Base-by-base conservation (phyloP, 371 early-diverging fungal genomes). In the Apophysomyces ossiformis region DNA sequence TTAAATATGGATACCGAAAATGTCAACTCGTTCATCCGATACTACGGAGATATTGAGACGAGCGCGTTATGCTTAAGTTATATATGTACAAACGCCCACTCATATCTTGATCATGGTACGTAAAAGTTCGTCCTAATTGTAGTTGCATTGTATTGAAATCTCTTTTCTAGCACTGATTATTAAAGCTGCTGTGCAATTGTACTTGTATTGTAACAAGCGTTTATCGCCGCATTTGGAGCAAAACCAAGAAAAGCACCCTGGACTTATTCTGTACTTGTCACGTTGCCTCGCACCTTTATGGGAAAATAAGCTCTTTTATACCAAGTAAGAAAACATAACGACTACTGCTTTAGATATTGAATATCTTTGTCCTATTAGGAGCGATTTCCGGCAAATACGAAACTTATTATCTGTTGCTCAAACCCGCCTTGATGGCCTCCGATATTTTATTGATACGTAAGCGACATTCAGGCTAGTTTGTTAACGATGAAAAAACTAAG, bases 21-120 rank as follows among this genome's bases (percentile, higher is more conserved):
- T n/a, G 71, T 89, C 16, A 63, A 65, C 13, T 68, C 76, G 6
- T 92, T 93, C 68, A 77, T 92, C 47, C 77, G 71, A 3, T 70
- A 75, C 21, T 93, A 87, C 61, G 91, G 89, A 0, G 60, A 70
- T n/a, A 77, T 74, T 16, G 88, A 91, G 69, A 73, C 89, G 4
- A 91, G 92, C 65, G 88, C 92, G 57, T 91, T 94, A 91, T 90
- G 89, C 70, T 71, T 92, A 1, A 82, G 84, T 0, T 80, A 93
- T 57, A 71, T 89, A 38, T 90, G 89, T 56, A 67, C 68, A 37
- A 62, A 62, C 26, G 65, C 60, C 44, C 60, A 21, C 12, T 9
- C 57, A 7, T 36, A 16, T 32, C 47, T 26, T 7, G 69, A 73
- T 44, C 41, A 64, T 50, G 67, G 73, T 73, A 65, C 21, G 21